Evolutionary conservation across 2,329 filamentous ascomycete species (phyloP).

Genomic region (Xylariaceae sp.): DNA sequence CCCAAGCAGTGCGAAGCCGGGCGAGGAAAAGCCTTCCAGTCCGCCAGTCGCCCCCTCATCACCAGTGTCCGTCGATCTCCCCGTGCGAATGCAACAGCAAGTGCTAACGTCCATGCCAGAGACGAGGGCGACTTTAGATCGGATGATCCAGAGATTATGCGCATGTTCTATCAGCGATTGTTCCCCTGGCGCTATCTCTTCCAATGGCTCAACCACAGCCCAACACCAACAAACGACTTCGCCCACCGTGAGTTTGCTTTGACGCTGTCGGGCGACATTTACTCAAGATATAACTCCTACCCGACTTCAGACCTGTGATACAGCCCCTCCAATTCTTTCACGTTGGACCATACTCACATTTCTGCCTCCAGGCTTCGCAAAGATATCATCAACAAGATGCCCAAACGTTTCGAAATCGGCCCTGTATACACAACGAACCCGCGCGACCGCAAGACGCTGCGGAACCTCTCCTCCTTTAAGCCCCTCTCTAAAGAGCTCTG

Average conservation of each 20-base stretch:
- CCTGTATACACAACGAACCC: slow-evolving; percentile 96
- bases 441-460: slow-evolving; percentile 82
- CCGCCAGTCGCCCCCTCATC: slow-evolving; percentile 39
- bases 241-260: slow-evolving; percentile 93
- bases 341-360: slow-evolving; percentile 1
- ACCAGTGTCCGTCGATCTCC: slow-evolving; percentile 33
- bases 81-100: neutral
- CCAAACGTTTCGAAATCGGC: slow-evolving; percentile 94
- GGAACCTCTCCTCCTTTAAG: slow-evolving; percentile 72
- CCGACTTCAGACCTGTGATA: slow-evolving; percentile 48
- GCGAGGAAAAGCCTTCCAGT: slow-evolving; percentile 36
- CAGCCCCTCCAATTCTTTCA: neutral
- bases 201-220: slow-evolving; percentile 95
- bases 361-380: slow-evolving; percentile 66
- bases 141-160: slow-evolving; percentile 80
- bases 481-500: slow-evolving; percentile 91
- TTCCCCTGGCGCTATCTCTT: slow-evolving; percentile 95
- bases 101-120: slow-evolving; percentile 24
- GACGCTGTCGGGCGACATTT: slow-evolving; percentile 86
- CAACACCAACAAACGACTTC: slow-evolving; percentile 82
- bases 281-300: slow-evolving; percentile 82
- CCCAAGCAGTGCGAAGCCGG: slow-evolving; percentile 38
- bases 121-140: slow-evolving; percentile 37
- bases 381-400: slow-evolving; percentile 82
- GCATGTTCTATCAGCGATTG: slow-evolving; percentile 89